Base-by-base conservation (phyloP, 306 rosid genomes). In the Pueraria montana region DNA sequence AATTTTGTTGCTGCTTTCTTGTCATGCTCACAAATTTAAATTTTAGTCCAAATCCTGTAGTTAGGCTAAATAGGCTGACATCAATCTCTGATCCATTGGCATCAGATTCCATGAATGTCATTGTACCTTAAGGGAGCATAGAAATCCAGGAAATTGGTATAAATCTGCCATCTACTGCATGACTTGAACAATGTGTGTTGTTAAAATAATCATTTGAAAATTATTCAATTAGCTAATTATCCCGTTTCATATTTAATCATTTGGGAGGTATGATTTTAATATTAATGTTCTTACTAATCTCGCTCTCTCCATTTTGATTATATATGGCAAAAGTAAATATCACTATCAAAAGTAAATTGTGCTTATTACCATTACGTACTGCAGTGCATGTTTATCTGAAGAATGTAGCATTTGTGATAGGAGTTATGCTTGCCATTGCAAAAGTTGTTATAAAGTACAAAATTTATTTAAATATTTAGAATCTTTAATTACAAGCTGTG, bases 11-110 rank as follows among this genome's bases (percentile, higher is more conserved):
- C 75, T 66, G 30, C 32, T 52, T 48, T 75, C 36, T 38, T 69
- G 70, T 40, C 40, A 20, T 61, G 61, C 56, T 27, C 53, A 66
- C 27, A 81, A 50, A 42, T 50, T 68, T 63, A 34, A 74, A 67
- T 67, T 50, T 46, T 36, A 17, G 42, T 48, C 81, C 50, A 38
- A 80, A 34, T 75, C 79, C 78, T 45, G 9, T 80, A 34, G 61
- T 67, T 48, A 80, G 74, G 52, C 3, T 74, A 77, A 55, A 66
- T 56, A 66, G 40, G 17, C 3, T 53, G 27, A 30, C 53, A 7
- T 68, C 48, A 68, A 24, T 24, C 21, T 53, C 8, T 55, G 32
- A 18, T 17, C 32, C 78, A 42, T 52, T 53, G 40, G 16, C 42
- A 45, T 71, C 40, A 38, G 38, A 20, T 18, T 81, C 32, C 84